Evolutionary conservation across 352 stramenopile genomes (phyloP).

Genomic region (Pythium aquatile): DNA sequence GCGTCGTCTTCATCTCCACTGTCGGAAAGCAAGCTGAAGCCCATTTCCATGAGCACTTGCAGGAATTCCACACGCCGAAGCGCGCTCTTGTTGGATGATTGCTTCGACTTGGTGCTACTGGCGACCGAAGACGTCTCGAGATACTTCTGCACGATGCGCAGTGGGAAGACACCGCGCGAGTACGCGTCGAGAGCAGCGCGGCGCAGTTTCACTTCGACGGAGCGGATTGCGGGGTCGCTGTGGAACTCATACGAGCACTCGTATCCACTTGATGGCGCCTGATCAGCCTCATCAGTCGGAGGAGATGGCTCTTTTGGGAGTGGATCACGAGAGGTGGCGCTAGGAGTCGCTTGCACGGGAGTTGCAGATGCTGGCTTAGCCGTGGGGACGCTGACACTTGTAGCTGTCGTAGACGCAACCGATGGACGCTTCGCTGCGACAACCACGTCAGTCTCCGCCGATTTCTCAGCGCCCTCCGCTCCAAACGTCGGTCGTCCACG

Average conservation of each 20-base stretch:
- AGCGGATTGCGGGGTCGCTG: slow-evolving; percentile 71
- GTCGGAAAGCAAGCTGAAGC: slow-evolving; percentile 78
- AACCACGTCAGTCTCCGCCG: not conserved
- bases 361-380: not conserved
- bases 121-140: slow-evolving; percentile 35
- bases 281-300: not conserved
- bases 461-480: not conserved
- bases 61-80: slow-evolving; percentile 89
- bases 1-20: slow-evolving; percentile 30
- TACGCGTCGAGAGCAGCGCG: slow-evolving; percentile 69
- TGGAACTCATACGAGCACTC: slow-evolving; percentile 86
- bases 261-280: slow-evolving; percentile 5
- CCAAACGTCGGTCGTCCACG: not conserved
- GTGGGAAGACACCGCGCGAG: slow-evolving; percentile 61
- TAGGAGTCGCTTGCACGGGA: not conserved
- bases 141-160: slow-evolving; percentile 68
- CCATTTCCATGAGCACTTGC: slow-evolving; percentile 92
- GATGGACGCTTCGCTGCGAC: not conserved
- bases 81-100: slow-evolving; percentile 29
- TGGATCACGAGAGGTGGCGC: not conserved
- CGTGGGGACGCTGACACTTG: not conserved
- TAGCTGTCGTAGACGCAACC: not conserved
- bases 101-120: slow-evolving; percentile 25
- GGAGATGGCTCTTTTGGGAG: not conserved
- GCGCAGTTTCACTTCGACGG: slow-evolving; percentile 85